phyloP scores from a whole-genome alignment of 805 yeast genomes.

The Candida hungchunana region DNA sequence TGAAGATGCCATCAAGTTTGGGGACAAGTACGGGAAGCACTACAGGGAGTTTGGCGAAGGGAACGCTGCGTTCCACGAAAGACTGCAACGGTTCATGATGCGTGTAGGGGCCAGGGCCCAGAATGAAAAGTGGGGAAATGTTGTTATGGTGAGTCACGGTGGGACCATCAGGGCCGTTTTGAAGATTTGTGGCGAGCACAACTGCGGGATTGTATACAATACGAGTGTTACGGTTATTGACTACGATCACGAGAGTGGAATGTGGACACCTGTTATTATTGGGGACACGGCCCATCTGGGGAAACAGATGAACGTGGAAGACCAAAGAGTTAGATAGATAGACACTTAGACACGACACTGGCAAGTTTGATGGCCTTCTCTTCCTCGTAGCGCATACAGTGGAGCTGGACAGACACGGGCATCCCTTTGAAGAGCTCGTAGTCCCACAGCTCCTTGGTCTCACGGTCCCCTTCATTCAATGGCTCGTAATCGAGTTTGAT shows the following conservation, averaged over 20 bases:
- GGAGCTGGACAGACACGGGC: slow-evolving; percentile 54
- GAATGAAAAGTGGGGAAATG: slow-evolving; percentile 35
- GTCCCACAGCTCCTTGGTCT: slow-evolving; percentile 37
- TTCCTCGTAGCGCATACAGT: slow-evolving; percentile 53
- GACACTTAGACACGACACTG: slow-evolving; percentile 13
- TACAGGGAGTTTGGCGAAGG: slow-evolving; percentile 68
- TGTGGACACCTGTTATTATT: slow-evolving; percentile 46
- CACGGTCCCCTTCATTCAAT: slow-evolving; percentile 30
- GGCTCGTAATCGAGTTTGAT: slow-evolving; percentile 26
- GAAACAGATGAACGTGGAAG: slow-evolving; percentile 45
- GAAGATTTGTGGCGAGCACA: slow-evolving; percentile 39
- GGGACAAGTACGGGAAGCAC: slow-evolving; percentile 46
- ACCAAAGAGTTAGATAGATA: slow-evolving; percentile 35
- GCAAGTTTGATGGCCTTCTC: slow-evolving; percentile 32
- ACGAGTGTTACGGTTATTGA: slow-evolving; percentile 72
- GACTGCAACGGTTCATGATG: slow-evolving; percentile 42
- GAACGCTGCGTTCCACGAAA: slow-evolving; percentile 37
- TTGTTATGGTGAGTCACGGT: slow-evolving; percentile 72
- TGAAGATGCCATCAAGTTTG: slow-evolving; percentile 51
- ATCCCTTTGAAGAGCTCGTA: slow-evolving; percentile 45
- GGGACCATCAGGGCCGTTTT: slow-evolving; percentile 67
- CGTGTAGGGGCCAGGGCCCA: slow-evolving; percentile 39
- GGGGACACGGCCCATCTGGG: slow-evolving; percentile 72
- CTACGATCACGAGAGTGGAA: slow-evolving; percentile 35
- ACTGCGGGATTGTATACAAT: slow-evolving; percentile 55